Base-by-base conservation (phyloP, 768 basidiomycete genomes). In the Leucocoprinus leucothites region DNA sequence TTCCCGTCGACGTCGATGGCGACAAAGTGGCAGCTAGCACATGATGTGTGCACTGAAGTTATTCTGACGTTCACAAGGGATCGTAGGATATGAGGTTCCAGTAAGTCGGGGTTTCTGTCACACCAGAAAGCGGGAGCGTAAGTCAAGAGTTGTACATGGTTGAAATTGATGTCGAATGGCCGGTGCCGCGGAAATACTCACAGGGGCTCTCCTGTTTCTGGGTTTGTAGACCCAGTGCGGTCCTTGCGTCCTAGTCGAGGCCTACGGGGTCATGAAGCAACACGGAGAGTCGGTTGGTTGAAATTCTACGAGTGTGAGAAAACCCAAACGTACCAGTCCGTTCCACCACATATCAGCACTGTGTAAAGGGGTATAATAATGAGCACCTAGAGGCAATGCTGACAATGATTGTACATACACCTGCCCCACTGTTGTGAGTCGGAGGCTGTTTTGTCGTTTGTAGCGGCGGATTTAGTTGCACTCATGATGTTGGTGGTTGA, bases 301-400 rank as follows among this genome's bases (percentile, higher is more conserved):
- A 56, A 56, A 57, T 49, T 58, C 58, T 45, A 40, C 45, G 50
- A 60, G 63, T 65, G 65, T 70, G 67, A 69, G 68, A 68, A 68
- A 56, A 50, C 58, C 58, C 44, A 48, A 56, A 75, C 84, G 66
- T 66, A 94, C 91, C 92, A 94, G 71, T 91, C 88, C 21, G 88
- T 91, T 49, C 92, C 92, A 51, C 92, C 92, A 63, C 86, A 89
- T 61, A 94, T 85, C 60, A 92, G 70, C 38, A 92, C 92, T 95
- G 56, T 19, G 25, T 16, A 53, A 45, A 31, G 58, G 38, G 38
- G 50, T 59, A 58, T 51, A 57, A 56, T 44, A 55, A 60, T 66
- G 53, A 68, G 64, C 53, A 57, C 45, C 47, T 50, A 44, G 31
- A 38, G 51, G 49, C 24, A 34, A 57, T 60, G 60, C 58, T 49